Evolutionary conservation across 306 rosid genomes (phyloP).

Genomic region (Cucumis hystrix): DNA sequence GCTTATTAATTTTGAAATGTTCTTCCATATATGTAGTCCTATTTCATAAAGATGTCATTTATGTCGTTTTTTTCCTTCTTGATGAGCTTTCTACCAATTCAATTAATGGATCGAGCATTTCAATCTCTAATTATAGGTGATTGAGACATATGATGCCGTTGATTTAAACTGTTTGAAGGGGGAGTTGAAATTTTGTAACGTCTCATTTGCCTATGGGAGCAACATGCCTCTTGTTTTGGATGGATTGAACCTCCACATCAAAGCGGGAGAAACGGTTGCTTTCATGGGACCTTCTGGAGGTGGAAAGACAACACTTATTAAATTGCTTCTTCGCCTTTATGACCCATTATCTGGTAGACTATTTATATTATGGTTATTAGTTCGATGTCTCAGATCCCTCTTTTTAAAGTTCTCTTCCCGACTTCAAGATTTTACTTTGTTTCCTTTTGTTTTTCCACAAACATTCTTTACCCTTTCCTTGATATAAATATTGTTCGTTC

Average conservation of each 20-base stretch:
- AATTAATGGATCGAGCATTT: neutral
- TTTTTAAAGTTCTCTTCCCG: neutral
- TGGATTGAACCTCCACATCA: slow-evolving; percentile 53
- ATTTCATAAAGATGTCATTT: neutral
- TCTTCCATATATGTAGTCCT: neutral
- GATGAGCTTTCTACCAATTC: neutral
- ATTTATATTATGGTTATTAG: neutral
- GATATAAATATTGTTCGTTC: neutral
- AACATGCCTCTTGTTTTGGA: slow-evolving; percentile 43
- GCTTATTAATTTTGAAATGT: neutral
- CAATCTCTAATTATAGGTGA: slow-evolving; percentile 33
- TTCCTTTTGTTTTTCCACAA: neutral
- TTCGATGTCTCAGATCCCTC: neutral
- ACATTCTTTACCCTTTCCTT: neutral
- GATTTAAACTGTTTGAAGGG: slow-evolving; percentile 43
- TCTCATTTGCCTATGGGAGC: slow-evolving; percentile 56
- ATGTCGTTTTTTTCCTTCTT: neutral
- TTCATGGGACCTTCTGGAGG: slow-evolving; percentile 93
- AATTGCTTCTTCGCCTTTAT: slow-evolving; percentile 77
- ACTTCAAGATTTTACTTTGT: slow-evolving; percentile 10
- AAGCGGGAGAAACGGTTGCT: slow-evolving; percentile 83
- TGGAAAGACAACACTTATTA: slow-evolving; percentile 78
- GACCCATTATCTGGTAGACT: slow-evolving; percentile 65
- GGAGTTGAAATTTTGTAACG: slow-evolving; percentile 55
- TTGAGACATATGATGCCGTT: slow-evolving; percentile 50